These are phyloP conservation scores for Artemisia annua DNA, from an alignment of 129 eudicot species.

Conservation along the genomic window DNA sequence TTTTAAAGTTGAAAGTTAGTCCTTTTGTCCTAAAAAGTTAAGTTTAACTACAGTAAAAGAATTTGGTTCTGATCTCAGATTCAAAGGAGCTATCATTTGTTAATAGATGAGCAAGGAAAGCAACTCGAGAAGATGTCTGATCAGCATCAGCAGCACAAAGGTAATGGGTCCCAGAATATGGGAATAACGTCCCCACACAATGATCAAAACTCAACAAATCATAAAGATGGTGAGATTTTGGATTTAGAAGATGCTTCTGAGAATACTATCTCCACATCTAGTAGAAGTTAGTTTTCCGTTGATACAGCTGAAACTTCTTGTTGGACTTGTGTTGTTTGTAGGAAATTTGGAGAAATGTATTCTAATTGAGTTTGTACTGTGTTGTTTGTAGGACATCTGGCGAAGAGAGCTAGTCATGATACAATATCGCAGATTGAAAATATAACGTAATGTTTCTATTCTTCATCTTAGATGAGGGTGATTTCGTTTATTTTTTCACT, in stretches of 20 bases:
- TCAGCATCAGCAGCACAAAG: background rate
- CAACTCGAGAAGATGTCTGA: constrained; percentile 20
- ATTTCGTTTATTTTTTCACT: background rate
- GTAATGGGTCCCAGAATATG: constrained; percentile 10
- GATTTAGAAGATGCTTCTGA: constrained; percentile 36
- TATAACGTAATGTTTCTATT: constrained; percentile 42
- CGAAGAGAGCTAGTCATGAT: constrained; percentile 32
- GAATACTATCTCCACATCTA: constrained; percentile 31
- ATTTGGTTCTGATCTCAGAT: background rate
- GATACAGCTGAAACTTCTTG: constrained; percentile 15
- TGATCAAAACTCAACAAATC: constrained; percentile 15
- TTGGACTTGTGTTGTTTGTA: background rate
- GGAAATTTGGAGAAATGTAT: background rate
- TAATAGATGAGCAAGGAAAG: constrained; percentile 30
- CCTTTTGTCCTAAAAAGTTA: background rate
- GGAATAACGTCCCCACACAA: constrained; percentile 27
- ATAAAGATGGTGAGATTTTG: constrained; percentile 29
- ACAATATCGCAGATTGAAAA: constrained; percentile 45
- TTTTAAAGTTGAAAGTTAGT: background rate
- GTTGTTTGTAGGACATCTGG: constrained; percentile 48
- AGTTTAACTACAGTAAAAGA: background rate
- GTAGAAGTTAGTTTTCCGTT: constrained; percentile 30
- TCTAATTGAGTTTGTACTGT: constrained; percentile 9
- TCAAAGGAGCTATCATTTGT: background rate
- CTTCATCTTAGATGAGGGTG: background rate